Evolutionary conservation across 257 asterid species (phyloP), one percentile per base, ranked within the genome.

Genomic region (Petunia axillaris): DNA sequence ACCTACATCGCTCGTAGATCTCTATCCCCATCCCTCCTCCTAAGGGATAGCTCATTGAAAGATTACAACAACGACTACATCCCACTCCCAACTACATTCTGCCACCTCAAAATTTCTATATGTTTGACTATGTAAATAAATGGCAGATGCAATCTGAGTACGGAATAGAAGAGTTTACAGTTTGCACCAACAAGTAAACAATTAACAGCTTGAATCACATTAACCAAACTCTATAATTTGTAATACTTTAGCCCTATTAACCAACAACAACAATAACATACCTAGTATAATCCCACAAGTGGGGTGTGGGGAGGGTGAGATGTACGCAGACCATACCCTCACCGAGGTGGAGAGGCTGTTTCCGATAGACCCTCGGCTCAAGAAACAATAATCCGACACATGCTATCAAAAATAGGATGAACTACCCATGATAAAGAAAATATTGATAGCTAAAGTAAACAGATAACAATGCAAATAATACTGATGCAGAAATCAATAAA

Each of bases 1-100:
- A 46, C 59, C 43, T 70, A 35, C 43, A 70, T 15, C 25, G 77
- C 77, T 16, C 59, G 25, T 48, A 71, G 60, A 71, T 71, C 60
- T 25, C 58, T 46, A 46, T 1, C 25, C 11, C 11, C 35, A 43
- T 16, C 35, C 16, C 16, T 4, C 40, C 25, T 68, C 16, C 6
- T 11, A 59, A 35, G 36, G 13, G 10, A 9, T 43, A 48, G 36
- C 11, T 11, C 46, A 71, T 8, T 5, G 16, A 71, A 46, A 35
- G 16, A 71, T 25, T 10, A 48, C 43, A 25, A 25, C 25, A 25
- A 71, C 3, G 48, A 35, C 43, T 44, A 48, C 60, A 71, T 48
- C 25, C n/a, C 10, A 48, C 43, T 48, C 25, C 25, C 25, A 25
- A 0, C 25, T 25, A 25, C 25, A 25, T 25, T 25, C 25, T 25